Base-by-base conservation (phyloP, 805 yeast genomes). In the Yamadazyma olivae region DNA sequence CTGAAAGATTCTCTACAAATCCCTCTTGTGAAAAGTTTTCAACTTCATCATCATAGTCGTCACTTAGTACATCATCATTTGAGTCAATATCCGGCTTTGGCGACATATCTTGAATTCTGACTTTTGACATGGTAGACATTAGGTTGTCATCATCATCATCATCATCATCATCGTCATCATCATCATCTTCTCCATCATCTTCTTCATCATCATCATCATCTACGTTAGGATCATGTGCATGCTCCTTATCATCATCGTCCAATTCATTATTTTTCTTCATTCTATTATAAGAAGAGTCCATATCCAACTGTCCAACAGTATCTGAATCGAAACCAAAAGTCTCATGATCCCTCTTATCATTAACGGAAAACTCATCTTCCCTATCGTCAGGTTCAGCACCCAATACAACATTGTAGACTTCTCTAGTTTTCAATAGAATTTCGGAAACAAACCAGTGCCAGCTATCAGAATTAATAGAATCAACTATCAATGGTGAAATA, bases 381-480 rank as follows among this genome's bases (percentile, higher is more conserved):
- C 62, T 60, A 17, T 59, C 65, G 10, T 39, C 46, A 10, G 38
- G 37, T 17, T 51, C 56, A 12, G 77, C 75, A 3, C 81, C 82
- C 20, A 76, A 53, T 3, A 76, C 79, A 18, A 73, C 78, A 51
- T 75, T 76, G 48, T 76, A 75, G 56, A 75, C 67, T 34, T 75
- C 76, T 41, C 79, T 63, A 8, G 79, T 74, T 35, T 74, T 73
- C 33, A 73, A 61, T 29, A 76, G 53, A 14, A 71, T 60, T 7
- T 68, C 73, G 30, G 67, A 64, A 17, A 74, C 71, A 52, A 74
- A 76, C 57, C 70, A 67, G 22, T 64, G 66, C 82, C 82, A 76
- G 17, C 54, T 53, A 3, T 68, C 70, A 6, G 77, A 77, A 27
- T 56, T 56, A 36, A 74, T 53, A 3, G 75, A 71, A 8, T 66